Percentiles rank a stretch among this genome's conserved stretches.
Conservation (phyloP, 345 rosid species). For the Eucalyptus erythrocorys region DNA sequence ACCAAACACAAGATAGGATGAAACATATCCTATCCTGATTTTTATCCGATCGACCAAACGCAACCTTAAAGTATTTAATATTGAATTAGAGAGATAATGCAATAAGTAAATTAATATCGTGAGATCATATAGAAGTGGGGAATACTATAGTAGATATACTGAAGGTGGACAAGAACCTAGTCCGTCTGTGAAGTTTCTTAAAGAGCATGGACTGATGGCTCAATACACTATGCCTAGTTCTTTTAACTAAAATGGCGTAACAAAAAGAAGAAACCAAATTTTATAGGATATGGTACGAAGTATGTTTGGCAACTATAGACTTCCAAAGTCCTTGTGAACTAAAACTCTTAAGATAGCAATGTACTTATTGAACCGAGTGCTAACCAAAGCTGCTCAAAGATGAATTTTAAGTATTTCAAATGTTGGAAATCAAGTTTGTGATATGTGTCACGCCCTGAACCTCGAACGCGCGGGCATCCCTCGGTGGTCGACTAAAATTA, state of each 20-base stretch:
- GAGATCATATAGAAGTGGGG: neutral
- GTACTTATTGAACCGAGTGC: neutral
- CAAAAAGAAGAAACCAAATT: fast-evolving
- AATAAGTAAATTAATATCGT: neutral
- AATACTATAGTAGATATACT: too few species aligned
- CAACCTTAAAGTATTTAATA: too few species aligned
- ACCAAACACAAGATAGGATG: too few species aligned
- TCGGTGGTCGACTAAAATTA: too few species aligned
- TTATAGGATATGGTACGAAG: neutral
- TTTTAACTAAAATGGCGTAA: neutral
- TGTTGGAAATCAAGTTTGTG: neutral
- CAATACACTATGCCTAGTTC: neutral
- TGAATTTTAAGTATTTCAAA: too few species aligned
- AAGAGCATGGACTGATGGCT: neutral
- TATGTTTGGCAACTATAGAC: too few species aligned
- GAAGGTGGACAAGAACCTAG: neutral
- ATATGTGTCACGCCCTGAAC: too few species aligned
- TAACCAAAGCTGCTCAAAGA: neutral
- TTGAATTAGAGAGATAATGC: neutral
- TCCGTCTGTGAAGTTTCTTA: too few species aligned
- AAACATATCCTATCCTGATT: too few species aligned
- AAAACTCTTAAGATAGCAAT: neutral
- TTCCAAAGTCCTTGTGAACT: neutral
- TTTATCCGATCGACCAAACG: too few species aligned
- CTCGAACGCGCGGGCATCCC: too few species aligned